Evolutionary conservation across 257 asterid genomes (phyloP), one percentile per base, ranked within the genome.

Genomic region (Pogostemon cablin): DNA sequence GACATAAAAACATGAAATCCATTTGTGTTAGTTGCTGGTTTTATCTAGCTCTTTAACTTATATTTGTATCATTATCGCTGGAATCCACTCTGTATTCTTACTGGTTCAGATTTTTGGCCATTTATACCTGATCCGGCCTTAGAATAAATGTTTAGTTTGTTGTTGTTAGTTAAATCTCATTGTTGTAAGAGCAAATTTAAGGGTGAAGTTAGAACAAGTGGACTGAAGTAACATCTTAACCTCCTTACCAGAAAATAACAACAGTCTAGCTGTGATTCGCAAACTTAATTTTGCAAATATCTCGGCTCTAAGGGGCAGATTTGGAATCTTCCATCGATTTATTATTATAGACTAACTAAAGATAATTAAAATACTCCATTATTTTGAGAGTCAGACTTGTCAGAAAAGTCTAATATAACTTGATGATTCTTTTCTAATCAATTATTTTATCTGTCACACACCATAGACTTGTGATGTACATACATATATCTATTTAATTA

Each of bases 181-280:
- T 49, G 38, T 62, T 34, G 62, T 34, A 34, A 37, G 49, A 49
- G 20, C 9, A 48, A 58, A 40, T 68, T 75, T 61, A 3, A 50
- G 70, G 58, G 68, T 60, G 35, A 68, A 62, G 72, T 5, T 54
- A 63, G 41, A 34, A 47, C 68, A 47, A 46, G 7, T 46, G 44
- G 67, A 12, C 9, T 53, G 15, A 69, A 47, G 57, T 63, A 7
- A 69, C 76, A 55, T 39, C 4, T 49, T 38, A 76, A 63, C 80
- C 56, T 55, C 63, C 68, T 62, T 11, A 54, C 76, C 67, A 69
- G 60, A 55, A 37, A 65, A 65, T 34, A 2, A 65, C 15, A 46
- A 60, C 60, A 15, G 10, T 37, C 56, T 11, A 48, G 63, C 54
- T 9, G 11, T 9, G 67, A 8, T 20, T 1, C 17, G 15, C 8